A percentile compares a stretch with the other conserved stretches of the same genome.
Evolutionary conservation across 2,329 filamentous ascomycete species (phyloP).

Genomic region (Cordyceps cateniannulata): DNA sequence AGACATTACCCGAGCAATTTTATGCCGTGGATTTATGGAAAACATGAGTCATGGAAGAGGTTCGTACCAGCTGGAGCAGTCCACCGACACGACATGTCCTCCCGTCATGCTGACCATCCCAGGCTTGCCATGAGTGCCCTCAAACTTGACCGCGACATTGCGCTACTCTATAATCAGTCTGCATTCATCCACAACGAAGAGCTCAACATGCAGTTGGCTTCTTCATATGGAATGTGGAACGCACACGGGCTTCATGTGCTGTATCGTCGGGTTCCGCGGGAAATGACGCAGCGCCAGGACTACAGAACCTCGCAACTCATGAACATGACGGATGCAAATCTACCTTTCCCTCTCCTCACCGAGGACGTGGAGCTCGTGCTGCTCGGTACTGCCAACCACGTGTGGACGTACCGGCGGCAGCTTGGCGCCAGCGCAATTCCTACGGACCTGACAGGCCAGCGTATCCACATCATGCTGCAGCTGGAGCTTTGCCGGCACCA

Average conservation of each 20-base stretch:
- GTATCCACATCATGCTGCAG: constrained; percentile 18
- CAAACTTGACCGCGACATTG: constrained; percentile 34
- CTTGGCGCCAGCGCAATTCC: constrained; percentile 16
- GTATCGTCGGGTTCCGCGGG: constrained; percentile 26
- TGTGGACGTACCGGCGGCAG: constrained; percentile 22
- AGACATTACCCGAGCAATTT: constrained; percentile 31
- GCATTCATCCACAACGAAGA: constrained; percentile 29
- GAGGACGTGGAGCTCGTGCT: constrained; percentile 30
- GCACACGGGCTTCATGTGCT: constrained; percentile 30
- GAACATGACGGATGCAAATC: constrained; percentile 21
- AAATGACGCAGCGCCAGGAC: constrained; percentile 25
- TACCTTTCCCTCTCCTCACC: constrained; percentile 22
- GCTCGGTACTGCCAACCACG: constrained; percentile 23
- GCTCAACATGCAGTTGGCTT: constrained; percentile 28
- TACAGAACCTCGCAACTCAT: constrained; percentile 26
- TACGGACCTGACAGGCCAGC: constrained; percentile 11
- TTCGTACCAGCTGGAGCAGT: constrained; percentile 13
- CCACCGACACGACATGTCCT: not conserved
- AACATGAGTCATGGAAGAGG: constrained; percentile 30
- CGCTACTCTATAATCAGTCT: constrained; percentile 26
- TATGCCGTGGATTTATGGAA: constrained; percentile 26
- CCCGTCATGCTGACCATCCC: not conserved
- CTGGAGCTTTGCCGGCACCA: constrained; percentile 22
- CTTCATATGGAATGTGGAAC: constrained; percentile 31
- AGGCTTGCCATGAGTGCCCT: constrained; percentile 30